Evolutionary conservation across 129 eudicot genomes (phyloP).

Genomic region (Artemisia argyi): DNA sequence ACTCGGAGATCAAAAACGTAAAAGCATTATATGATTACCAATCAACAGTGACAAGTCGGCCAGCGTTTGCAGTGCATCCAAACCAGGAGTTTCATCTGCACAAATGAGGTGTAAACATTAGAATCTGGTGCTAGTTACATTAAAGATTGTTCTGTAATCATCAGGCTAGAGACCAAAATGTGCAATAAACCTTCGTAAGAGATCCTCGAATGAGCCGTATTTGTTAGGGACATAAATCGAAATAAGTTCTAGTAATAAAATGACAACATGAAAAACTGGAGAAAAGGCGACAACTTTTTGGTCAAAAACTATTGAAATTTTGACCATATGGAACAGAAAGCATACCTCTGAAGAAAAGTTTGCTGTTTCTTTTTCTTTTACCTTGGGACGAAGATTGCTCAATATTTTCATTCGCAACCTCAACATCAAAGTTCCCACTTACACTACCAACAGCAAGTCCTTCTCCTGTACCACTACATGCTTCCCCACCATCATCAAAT

Average conservation of each 20-base stretch:
- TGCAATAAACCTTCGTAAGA: no score
- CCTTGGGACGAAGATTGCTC: conserved; percentile 40
- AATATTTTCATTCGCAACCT: conserved; percentile 33
- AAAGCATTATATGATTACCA: conserved; percentile 37
- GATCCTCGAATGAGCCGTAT: no score
- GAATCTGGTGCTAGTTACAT: background rate
- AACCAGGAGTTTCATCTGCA: conserved; percentile 48
- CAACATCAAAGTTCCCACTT: conserved; percentile 24
- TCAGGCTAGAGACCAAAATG: background rate
- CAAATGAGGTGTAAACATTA: conserved; percentile 12
- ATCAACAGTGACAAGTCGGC: conserved; percentile 53
- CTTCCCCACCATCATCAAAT: conserved; percentile 46
- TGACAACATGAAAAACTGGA: no score
- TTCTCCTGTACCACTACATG: conserved; percentile 46
- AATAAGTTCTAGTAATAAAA: no score
- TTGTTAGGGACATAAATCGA: no score
- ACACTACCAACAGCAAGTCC: conserved; percentile 36
- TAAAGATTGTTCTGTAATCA: conserved; percentile 9
- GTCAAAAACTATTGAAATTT: no score
- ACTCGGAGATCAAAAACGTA: background rate
- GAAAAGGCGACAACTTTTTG: no score
- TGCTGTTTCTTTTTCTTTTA: conserved; percentile 47
- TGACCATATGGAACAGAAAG: background rate
- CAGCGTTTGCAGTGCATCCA: conserved; percentile 58
- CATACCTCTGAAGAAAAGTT: conserved; percentile 46